These are phyloP conservation scores for Rosa multiflora DNA, from an alignment of 306 rosid species.

Conservation along the genomic window DNA sequence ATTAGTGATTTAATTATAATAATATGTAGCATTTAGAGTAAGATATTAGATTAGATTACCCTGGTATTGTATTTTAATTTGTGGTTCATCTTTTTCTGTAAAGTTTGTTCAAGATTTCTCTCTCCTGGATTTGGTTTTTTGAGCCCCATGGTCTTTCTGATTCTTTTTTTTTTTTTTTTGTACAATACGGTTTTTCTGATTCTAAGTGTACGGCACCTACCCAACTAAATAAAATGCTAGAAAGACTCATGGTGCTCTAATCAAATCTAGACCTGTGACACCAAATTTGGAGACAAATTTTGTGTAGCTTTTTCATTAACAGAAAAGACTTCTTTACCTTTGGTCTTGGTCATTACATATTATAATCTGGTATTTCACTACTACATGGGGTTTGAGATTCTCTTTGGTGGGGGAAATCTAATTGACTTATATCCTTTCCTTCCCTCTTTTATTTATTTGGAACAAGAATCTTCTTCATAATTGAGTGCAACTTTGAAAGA, in stretches of 20 bases:
- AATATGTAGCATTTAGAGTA: conserved; percentile 24
- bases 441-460: conserved; percentile 19
- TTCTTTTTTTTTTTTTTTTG: conserved; percentile 15
- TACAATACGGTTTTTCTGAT: conserved; percentile 29
- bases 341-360: conserved; percentile 21
- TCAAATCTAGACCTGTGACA: conserved; percentile 25
- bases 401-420: conserved; percentile 33
- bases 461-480: conserved; percentile 37
- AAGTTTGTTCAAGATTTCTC: not conserved
- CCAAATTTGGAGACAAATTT: conserved; percentile 26
- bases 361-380: conserved; percentile 9
- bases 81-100: conserved; percentile 10
- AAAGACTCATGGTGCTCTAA: conserved; percentile 19
- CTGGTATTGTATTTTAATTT: not conserved
- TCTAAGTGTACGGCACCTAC: conserved; percentile 53
- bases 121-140: conserved; percentile 31
- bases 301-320: conserved; percentile 21
- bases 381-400: conserved; percentile 32
- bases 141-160: conserved; percentile 40
- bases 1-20: conserved; percentile 28
- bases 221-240: conserved; percentile 21
- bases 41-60: conserved; percentile 50
- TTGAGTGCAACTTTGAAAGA: conserved; percentile 31
- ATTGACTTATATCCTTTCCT: conserved; percentile 26
- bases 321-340: conserved; percentile 29